phyloP scores from a whole-genome alignment of 202 grass and related monocot species.

The Panicum virgatum region DNA sequence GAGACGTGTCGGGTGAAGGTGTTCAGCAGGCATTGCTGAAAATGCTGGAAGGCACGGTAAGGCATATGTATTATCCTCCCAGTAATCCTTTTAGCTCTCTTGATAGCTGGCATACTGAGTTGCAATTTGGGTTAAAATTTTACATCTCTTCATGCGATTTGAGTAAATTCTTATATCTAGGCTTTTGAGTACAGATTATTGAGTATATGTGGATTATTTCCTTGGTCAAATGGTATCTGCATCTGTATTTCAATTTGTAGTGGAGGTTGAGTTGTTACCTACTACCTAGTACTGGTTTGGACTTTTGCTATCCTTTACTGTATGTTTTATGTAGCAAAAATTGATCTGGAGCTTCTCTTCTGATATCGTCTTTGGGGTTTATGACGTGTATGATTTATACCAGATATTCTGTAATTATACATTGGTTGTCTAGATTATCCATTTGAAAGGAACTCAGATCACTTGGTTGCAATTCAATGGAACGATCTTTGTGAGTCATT shows the following conservation, averaged over 20 bases:
- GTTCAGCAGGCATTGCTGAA: constrained; percentile 98
- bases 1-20: constrained; percentile 99
- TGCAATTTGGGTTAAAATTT: background rate
- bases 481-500: background rate
- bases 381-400: background rate
- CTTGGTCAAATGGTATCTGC: background rate
- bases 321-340: constrained; percentile 12
- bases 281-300: background rate
- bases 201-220: constrained; percentile 6
- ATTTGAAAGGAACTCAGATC: background rate
- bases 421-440: background rate
- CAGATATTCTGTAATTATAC: background rate
- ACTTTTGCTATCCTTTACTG: background rate
- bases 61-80: constrained; percentile 39
- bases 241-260: constrained; percentile 7
- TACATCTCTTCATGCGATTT: background rate
- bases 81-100: constrained; percentile 12
- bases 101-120: constrained; percentile 11
- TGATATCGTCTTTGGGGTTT: constrained; percentile 11
- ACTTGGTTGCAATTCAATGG: background rate
- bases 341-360: constrained; percentile 3
- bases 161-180: background rate
- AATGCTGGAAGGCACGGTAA: constrained; percentile 99
- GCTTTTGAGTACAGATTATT: constrained; percentile 4
- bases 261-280: constrained; percentile 4